These are phyloP conservation scores for Myotisia sp. DNA, from an alignment of 2,329 filamentous ascomycete species.

Conservation along the genomic window DNA sequence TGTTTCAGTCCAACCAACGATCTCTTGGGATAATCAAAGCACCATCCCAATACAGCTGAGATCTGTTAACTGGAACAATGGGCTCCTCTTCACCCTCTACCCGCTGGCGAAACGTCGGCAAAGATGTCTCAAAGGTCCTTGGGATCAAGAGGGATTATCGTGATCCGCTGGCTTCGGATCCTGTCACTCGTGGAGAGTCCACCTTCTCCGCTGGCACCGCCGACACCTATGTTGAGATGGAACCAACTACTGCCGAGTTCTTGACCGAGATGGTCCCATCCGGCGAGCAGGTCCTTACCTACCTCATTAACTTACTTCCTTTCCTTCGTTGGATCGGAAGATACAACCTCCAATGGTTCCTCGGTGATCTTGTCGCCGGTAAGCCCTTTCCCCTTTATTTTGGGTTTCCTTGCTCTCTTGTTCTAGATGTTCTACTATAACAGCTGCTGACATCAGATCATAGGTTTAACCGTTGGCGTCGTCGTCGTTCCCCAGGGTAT, in stretches of 20 bases:
- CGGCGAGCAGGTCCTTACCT: constrained; percentile 40
- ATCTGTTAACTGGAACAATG: no score
- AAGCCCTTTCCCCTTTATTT: no score
- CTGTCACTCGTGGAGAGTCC: constrained; percentile 63
- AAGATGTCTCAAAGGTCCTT: constrained; percentile 60
- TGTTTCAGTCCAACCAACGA: no score
- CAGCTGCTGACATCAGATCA: constrained; percentile 6
- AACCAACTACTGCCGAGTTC: constrained; percentile 63
- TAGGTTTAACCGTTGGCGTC: constrained; percentile 56
- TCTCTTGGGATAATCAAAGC: no score
- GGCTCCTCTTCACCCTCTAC: no score
- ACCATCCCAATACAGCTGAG: no score
- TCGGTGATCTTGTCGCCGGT: constrained; percentile 82
- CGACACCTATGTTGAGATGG: constrained; percentile 69
- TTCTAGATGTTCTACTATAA: constrained; percentile 7
- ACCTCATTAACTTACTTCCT: constrained; percentile 63
- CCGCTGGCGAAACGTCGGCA: constrained; percentile 51
- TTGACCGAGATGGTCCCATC: constrained; percentile 50
- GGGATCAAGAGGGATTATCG: constrained; percentile 67
- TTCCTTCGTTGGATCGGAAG: constrained; percentile 76
- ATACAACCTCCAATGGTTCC: constrained; percentile 82
- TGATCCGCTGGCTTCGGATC: constrained; percentile 42
- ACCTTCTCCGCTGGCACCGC: constrained; percentile 58
- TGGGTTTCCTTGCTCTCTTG: background rate
- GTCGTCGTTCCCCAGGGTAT: constrained; percentile 93